Evolutionary conservation across 305 asterid genomes (phyloP).

Genomic region (Plantago coronopus): DNA sequence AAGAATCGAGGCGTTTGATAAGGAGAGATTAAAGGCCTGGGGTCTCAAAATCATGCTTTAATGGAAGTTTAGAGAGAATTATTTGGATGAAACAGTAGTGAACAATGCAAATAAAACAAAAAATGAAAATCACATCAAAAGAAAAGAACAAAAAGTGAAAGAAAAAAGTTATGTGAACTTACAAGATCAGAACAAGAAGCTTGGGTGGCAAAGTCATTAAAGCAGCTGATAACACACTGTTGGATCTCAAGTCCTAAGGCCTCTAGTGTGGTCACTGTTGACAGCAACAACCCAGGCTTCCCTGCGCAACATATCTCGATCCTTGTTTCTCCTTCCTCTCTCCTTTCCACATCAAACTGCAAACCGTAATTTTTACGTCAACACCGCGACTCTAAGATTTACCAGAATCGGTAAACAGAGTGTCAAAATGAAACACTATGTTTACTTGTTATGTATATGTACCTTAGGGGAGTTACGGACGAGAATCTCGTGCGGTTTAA

Average conservation of each 20-base stretch:
- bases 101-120: no score
- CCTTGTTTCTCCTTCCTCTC: slow-evolving; percentile 58
- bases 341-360: slow-evolving; percentile 63
- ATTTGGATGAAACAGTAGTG: no score
- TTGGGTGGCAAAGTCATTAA: slow-evolving; percentile 55
- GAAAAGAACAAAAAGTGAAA: background rate
- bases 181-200: slow-evolving; percentile 13
- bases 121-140: no score
- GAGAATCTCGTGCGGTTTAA: slow-evolving; percentile 35
- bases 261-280: slow-evolving; percentile 64
- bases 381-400: no score
- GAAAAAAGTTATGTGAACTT: background rate
- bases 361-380: background rate
- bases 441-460: background rate
- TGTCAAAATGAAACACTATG: no score
- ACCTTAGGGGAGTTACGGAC: slow-evolving; percentile 24
- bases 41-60: no score
- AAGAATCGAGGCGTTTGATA: no score
- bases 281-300: slow-evolving; percentile 54
- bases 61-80: no score
- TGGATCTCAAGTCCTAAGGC: slow-evolving; percentile 64
- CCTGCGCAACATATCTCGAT: slow-evolving; percentile 64
- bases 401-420: no score
- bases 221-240: slow-evolving; percentile 85
- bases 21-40: no score